Base-by-base conservation (phyloP, 805 yeast species). In the Starmerella stigmatis region DNA sequence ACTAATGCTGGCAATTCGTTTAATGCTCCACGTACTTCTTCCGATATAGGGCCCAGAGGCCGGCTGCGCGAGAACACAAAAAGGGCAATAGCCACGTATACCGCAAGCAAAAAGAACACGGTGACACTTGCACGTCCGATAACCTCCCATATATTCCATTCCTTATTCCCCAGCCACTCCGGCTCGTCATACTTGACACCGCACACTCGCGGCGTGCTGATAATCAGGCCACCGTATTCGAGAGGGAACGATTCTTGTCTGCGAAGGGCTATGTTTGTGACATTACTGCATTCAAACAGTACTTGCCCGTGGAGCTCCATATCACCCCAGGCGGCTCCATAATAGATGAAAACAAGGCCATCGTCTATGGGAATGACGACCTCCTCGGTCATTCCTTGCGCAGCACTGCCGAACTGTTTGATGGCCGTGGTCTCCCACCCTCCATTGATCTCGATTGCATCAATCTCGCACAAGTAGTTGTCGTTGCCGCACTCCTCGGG, bases 401-500 rank as follows among this genome's bases (percentile, higher is more conserved):
- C 5, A 12, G 23, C 20, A 11, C 4, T 21, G 15, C 36, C 36
- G 20, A 20, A 5, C 4, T 6, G 16, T 31, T 19, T 36, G 23
- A 36, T 16, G n/a, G 31, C 22, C 5, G 16, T 9, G 9, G 31
- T 27, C 5, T 13, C 31, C 41, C 31, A 27, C 21, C 62, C 58
- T n/a, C 71, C 73, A 13, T 78, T 78, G 20, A 78, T 51, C 12
- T 64, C 59, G 5, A 83, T 70, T 10, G 66, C 57, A 16, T 81
- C 77, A n/a, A 81, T 57, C 2, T 94, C 95, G 62, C 97, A 88
- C 7, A 86, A 60, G 52, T 81, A 83, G 0, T 88, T 74, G 48
- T 79, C 77, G 40, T 66, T 65, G 0, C 86, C 80, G 63, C 96
- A 86, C 5, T 69, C 62, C 9, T 59, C 63, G 11, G 58, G 57